These are phyloP conservation scores for Termitomyces sp. DNA, from an alignment of 768 basidiomycete genomes.

Conservation along the genomic window DNA sequence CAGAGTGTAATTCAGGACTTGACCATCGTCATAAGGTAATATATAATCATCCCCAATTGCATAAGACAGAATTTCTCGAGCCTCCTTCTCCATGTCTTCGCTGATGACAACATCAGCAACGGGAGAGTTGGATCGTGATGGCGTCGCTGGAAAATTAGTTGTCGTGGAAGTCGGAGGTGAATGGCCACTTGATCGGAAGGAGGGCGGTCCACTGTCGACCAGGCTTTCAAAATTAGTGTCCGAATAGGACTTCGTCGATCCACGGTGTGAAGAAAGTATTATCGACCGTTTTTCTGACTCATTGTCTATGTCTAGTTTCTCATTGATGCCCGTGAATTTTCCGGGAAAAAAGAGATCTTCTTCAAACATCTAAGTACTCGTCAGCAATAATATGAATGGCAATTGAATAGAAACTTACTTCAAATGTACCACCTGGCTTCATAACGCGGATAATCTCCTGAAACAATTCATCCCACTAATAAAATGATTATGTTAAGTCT, in stretches of 20 bases:
- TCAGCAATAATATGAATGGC: neutral
- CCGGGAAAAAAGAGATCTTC: slow-evolving; percentile 75
- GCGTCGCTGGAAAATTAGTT: slow-evolving; percentile 13
- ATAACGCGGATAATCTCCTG: slow-evolving; percentile 69
- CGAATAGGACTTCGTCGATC: slow-evolving; percentile 3
- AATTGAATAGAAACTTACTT: slow-evolving; percentile 31
- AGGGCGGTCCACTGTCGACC: slow-evolving; percentile 1
- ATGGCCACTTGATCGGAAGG: slow-evolving; percentile 5
- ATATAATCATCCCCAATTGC: slow-evolving; percentile 9
- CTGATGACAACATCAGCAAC: slow-evolving; percentile 12
- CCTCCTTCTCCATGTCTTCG: slow-evolving; percentile 15
- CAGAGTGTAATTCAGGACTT: neutral
- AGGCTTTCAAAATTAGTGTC: slow-evolving; percentile 6
- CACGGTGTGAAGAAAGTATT: slow-evolving; percentile 6
- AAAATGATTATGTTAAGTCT: neutral
- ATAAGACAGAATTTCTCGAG: slow-evolving; percentile 12
- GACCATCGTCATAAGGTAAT: neutral
- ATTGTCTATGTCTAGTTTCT: slow-evolving; percentile 19
- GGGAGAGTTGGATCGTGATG: slow-evolving; percentile 20
- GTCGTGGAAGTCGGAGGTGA: slow-evolving; percentile 12
- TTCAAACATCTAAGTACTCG: slow-evolving; percentile 51
- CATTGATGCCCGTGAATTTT: slow-evolving; percentile 29
- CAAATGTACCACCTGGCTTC: slow-evolving; percentile 69
- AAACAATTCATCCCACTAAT: slow-evolving; percentile 61
- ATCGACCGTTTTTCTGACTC: slow-evolving; percentile 19